Conservation (phyloP, 192 early-diverging fungal genomes). For the Geranomyces variabilis region DNA sequence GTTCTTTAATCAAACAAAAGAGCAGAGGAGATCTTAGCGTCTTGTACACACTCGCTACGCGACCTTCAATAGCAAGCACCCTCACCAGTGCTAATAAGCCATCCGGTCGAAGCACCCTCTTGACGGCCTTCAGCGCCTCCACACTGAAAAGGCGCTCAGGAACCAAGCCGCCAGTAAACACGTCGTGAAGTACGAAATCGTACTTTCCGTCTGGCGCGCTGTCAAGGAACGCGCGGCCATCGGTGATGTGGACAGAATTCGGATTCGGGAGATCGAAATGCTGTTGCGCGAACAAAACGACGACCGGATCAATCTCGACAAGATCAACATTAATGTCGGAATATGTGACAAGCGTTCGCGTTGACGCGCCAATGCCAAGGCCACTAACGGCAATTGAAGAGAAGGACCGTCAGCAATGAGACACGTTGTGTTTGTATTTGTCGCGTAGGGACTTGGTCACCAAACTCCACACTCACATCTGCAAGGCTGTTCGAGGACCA, state of each 20-base stretch:
- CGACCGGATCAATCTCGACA: slow-evolving; percentile 81
- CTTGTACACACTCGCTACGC: neutral
- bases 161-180: slow-evolving; percentile 90
- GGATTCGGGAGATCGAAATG: slow-evolving; percentile 70
- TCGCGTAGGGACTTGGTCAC: neutral
- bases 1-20: slow-evolving; percentile 54
- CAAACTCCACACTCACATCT: slow-evolving; percentile 28
- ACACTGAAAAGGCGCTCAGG: slow-evolving; percentile 72
- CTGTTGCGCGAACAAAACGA: slow-evolving; percentile 67
- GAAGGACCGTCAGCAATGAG: slow-evolving; percentile 11
- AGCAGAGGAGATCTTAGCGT: neutral
- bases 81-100: slow-evolving; percentile 75
- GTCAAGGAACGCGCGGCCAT: slow-evolving; percentile 78
- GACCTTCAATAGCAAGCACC: neutral
- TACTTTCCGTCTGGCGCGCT: slow-evolving; percentile 55
- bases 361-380: slow-evolving; percentile 79
- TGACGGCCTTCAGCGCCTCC: slow-evolving; percentile 67
- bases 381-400: slow-evolving; percentile 49
- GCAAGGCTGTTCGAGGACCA: slow-evolving; percentile 9
- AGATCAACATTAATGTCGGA: slow-evolving; percentile 67
- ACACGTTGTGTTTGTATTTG: neutral
- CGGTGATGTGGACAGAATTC: slow-evolving; percentile 61
- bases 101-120: slow-evolving; percentile 69
- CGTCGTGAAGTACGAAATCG: slow-evolving; percentile 89
- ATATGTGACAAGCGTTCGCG: slow-evolving; percentile 64